phyloP scores from a whole-genome alignment of 768 basidiomycete species.

The Termitomyces sp. region DNA sequence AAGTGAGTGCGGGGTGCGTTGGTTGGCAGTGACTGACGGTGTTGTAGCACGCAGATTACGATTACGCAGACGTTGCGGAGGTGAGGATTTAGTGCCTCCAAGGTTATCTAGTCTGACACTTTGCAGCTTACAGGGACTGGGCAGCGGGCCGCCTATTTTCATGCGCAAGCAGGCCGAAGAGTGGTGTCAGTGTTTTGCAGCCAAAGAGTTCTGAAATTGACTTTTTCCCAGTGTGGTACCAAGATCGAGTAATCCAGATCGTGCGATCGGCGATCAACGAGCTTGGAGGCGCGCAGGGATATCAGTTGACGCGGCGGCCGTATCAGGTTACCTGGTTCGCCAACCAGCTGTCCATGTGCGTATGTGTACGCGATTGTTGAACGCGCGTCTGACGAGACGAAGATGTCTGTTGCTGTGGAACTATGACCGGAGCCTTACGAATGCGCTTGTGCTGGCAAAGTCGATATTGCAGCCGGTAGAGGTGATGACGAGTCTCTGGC shows the following conservation, averaged over 20 bases:
- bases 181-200: conserved; percentile 55
- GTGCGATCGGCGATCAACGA: conserved; percentile 51
- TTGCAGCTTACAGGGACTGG: conserved; percentile 44
- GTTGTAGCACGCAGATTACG: conserved; percentile 55
- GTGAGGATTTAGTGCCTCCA: conserved; percentile 12
- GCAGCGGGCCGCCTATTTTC: conserved; percentile 48
- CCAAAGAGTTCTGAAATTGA: not conserved
- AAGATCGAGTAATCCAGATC: conserved; percentile 59
- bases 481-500: conserved; percentile 67
- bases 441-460: conserved; percentile 64
- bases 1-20: conserved; percentile 43
- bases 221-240: conserved; percentile 53
- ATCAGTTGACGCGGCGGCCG: conserved; percentile 61
- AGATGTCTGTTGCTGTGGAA: conserved; percentile 68
- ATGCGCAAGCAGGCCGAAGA: conserved; percentile 70
- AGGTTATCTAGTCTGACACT: not conserved
- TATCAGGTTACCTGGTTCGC: conserved; percentile 71
- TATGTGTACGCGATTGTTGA: not conserved
- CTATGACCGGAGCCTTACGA: conserved; percentile 49
- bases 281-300: conserved; percentile 43
- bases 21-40: conserved; percentile 1
- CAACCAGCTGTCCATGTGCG: conserved; percentile 60
- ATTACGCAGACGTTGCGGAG: conserved; percentile 60
- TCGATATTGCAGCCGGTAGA: conserved; percentile 59
- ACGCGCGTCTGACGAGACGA: not conserved